These are phyloP conservation scores for Spathaspora passalidarum DNA, from an alignment of 805 yeast species.

Conservation along the genomic window DNA sequence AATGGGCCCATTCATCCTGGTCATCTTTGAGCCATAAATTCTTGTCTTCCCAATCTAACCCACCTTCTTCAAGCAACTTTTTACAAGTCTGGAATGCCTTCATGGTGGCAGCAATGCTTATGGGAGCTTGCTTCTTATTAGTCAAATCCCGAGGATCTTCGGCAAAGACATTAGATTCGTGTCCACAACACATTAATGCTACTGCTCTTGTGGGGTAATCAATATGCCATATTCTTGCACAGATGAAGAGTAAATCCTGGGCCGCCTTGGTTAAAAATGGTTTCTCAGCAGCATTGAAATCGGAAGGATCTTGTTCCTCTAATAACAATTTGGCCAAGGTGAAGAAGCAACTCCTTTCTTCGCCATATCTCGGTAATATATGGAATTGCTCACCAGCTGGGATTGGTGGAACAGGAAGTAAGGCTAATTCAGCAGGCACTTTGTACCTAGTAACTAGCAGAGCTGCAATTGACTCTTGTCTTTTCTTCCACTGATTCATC, in stretches of 20 bases:
- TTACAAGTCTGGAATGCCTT: conserved; percentile 28
- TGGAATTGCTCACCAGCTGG: conserved; percentile 38
- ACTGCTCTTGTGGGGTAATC: conserved; percentile 48
- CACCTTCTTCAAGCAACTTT: conserved; percentile 28
- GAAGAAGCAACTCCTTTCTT: conserved; percentile 27
- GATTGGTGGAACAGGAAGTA: conserved; percentile 28
- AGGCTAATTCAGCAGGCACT: conserved; percentile 28
- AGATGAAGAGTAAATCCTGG: conserved; percentile 39
- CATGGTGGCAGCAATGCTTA: conserved; percentile 24
- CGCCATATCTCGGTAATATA: conserved; percentile 23
- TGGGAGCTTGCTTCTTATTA: conserved; percentile 25
- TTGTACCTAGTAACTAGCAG: conserved; percentile 26
- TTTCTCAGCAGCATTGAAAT: conserved; percentile 12
- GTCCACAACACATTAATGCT: conserved; percentile 48
- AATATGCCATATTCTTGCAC: conserved; percentile 59
- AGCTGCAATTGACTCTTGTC: conserved; percentile 23
- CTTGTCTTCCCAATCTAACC: conserved; percentile 30
- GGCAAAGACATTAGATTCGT: conserved; percentile 26
- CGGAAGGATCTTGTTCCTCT: neutral
- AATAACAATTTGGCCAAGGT: conserved; percentile 20
- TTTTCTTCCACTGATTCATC: conserved; percentile 31
- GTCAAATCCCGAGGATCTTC: conserved; percentile 21
- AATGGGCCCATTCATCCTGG: conserved; percentile 48
- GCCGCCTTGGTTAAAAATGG: conserved; percentile 39
- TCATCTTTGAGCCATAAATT: conserved; percentile 39